Evolutionary conservation across 306 rosid species (phyloP).

Genomic region (Myrica gale): DNA sequence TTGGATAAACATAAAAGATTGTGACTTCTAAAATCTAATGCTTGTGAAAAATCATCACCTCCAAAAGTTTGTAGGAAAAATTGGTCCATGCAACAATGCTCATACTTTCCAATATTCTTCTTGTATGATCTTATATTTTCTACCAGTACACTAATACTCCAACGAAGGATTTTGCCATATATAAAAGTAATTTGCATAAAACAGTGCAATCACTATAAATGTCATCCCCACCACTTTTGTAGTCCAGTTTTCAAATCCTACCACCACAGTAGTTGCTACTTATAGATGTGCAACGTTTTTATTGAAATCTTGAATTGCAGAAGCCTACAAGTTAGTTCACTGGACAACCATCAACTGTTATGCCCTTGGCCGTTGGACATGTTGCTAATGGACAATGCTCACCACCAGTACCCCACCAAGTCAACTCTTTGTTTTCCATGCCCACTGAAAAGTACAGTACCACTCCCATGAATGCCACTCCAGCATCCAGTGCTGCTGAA

Average conservation of each 20-base stretch:
- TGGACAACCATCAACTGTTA: conserved; percentile 53
- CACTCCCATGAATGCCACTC: conserved; percentile 83
- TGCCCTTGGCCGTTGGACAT: conserved; percentile 76
- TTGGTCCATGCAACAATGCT: background rate
- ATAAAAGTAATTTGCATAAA: background rate
- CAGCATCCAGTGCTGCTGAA: conserved; percentile 82
- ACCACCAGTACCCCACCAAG: conserved; percentile 75
- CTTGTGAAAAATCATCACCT: background rate
- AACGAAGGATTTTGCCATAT: too few species aligned
- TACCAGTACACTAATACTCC: background rate
- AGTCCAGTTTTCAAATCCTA: conserved; percentile 16
- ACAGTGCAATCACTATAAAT: background rate
- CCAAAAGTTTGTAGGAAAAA: background rate
- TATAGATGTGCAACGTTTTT: background rate
- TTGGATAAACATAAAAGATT: too few species aligned
- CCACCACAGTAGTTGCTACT: conserved; percentile 10
- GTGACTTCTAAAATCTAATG: background rate
- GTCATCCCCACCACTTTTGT: background rate
- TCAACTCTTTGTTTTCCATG: conserved; percentile 45
- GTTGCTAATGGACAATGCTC: conserved; percentile 68
- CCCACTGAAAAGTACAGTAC: conserved; percentile 55
- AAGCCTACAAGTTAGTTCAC: conserved; percentile 17
- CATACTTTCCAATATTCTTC: background rate
- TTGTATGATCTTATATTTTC: background rate
- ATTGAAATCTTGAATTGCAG: background rate